phyloP scores from a whole-genome alignment of 495 filamentous ascomycete genomes.

The Collariella sp. region DNA sequence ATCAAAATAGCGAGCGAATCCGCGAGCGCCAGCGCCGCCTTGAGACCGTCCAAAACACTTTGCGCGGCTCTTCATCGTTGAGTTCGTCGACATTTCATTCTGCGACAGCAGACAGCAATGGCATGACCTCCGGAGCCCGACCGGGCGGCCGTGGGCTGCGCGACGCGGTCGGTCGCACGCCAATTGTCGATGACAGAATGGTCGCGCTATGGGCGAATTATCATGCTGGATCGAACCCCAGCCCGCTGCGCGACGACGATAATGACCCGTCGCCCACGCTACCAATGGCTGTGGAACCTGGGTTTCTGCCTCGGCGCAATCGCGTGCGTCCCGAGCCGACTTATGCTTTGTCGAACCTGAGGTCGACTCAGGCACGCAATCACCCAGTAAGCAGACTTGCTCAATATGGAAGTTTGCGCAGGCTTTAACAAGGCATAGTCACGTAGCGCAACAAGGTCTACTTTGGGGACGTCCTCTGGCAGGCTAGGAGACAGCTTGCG shows the following conservation, averaged over 20 bases:
- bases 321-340: neutral
- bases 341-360: constrained; percentile 16
- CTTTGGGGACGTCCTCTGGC: neutral
- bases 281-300: constrained; percentile 16
- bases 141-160: constrained; percentile 12
- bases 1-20: constrained; percentile 27
- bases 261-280: neutral
- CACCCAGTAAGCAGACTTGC: constrained; percentile 11
- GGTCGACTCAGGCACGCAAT: constrained; percentile 17
- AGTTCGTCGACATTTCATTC: neutral
- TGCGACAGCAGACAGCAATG: constrained; percentile 8
- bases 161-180: constrained; percentile 13
- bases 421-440: constrained; percentile 8
- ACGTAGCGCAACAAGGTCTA: neutral
- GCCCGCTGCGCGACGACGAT: constrained; percentile 6
- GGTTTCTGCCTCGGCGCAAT: constrained; percentile 7
- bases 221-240: constrained; percentile 17
- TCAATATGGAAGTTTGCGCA: no score
- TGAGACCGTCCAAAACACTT: constrained; percentile 15
- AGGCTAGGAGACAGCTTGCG: neutral
- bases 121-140: constrained; percentile 5
- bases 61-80: neutral
- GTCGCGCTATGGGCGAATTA: constrained; percentile 24
- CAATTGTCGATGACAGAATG: constrained; percentile 20
- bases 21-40: constrained; percentile 29